These are phyloP conservation scores for Colletotrichum nymphaeae DNA, from an alignment of 2,329 filamentous ascomycete genomes.

Conservation along the genomic window DNA sequence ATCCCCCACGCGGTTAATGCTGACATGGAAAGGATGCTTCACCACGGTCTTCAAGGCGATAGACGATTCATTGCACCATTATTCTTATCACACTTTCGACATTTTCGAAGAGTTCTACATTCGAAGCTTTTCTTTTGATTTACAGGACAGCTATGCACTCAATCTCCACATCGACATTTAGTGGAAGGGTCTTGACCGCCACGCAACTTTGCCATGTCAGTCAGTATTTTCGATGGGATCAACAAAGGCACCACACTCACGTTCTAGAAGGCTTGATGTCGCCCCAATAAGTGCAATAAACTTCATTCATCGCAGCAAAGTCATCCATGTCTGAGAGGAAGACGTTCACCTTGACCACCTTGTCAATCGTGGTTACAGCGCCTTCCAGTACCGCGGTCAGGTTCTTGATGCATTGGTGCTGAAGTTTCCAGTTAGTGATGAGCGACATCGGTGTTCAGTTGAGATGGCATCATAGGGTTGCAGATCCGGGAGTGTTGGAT, in stretches of 20 bases:
- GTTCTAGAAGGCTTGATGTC: conserved; percentile 58
- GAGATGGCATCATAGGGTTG: not conserved
- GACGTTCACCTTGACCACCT: conserved; percentile 79
- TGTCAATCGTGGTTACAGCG: conserved; percentile 72
- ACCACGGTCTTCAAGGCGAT: no score
- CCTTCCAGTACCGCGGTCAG: conserved; percentile 76
- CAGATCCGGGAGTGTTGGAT: not conserved
- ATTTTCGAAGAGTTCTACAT: no score
- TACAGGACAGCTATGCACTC: conserved; percentile 47
- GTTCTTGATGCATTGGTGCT: conserved; percentile 76
- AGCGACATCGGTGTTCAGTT: not conserved
- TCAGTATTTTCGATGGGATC: not conserved
- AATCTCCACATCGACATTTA: conserved; percentile 48
- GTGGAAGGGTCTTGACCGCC: conserved; percentile 47
- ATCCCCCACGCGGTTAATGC: no score
- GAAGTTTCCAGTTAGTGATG: conserved; percentile 6
- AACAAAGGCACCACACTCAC: conserved; percentile 41
- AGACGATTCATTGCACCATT: no score
- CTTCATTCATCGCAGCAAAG: conserved; percentile 80
- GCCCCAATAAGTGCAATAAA: conserved; percentile 77
- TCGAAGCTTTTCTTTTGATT: no score
- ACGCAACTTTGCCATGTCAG: conserved; percentile 42
- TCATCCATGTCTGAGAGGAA: conserved; percentile 80
- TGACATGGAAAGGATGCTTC: no score
- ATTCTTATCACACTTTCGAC: no score